phyloP scores from a whole-genome alignment of 1,284 basidiomycete species.

The Rhodotorula sp. region DNA sequence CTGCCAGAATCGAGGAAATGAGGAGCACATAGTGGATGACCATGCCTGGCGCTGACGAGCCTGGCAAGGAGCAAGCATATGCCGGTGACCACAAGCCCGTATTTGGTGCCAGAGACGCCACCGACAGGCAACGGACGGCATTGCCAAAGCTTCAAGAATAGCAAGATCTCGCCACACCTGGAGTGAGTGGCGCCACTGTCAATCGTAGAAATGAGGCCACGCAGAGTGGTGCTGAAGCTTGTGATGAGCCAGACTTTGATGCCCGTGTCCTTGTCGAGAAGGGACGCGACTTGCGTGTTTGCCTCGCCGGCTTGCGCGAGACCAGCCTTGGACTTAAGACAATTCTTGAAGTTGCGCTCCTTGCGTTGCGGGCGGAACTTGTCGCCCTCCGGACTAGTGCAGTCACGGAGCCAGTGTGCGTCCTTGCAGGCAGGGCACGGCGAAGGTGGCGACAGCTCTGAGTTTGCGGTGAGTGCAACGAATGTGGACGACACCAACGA shows the following conservation, averaged over 20 bases:
- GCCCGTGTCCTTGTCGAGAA: background rate
- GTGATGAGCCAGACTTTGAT: constrained; percentile 1
- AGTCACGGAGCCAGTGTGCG: background rate
- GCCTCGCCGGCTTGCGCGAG: background rate
- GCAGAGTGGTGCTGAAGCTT: background rate
- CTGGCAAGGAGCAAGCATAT: background rate
- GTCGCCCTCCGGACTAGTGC: background rate
- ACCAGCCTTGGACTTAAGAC: background rate
- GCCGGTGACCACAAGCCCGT: constrained; percentile 7
- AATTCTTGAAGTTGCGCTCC: background rate
- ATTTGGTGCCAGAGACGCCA: background rate
- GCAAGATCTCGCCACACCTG: background rate
- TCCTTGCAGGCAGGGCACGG: too few species aligned
- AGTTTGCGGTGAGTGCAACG: too few species aligned
- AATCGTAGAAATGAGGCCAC: background rate
- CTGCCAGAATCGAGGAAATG: background rate
- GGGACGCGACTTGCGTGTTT: background rate
- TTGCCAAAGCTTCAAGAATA: background rate
- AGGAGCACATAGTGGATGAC: background rate
- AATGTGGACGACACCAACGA: too few species aligned
- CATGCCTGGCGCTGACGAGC: background rate
- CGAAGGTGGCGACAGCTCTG: too few species aligned
- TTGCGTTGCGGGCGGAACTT: background rate
- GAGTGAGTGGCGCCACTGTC: constrained; percentile 9
- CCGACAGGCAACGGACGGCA: constrained; percentile 5